Evolutionary conservation across 805 yeast genomes (phyloP).

Genomic region (Kuraishia piskuri): DNA sequence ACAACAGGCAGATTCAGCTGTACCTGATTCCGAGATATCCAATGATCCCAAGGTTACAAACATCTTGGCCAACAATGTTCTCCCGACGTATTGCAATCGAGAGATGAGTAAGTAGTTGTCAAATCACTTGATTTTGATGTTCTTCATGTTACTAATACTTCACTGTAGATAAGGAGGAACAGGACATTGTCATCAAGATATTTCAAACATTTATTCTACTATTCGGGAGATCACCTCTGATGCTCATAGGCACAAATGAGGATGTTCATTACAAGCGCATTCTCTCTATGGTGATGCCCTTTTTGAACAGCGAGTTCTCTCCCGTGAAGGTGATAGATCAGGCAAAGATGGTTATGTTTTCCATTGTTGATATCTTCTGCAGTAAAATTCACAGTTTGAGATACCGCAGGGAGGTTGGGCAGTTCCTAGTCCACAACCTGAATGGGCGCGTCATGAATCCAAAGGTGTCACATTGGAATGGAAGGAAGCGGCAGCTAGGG

Average conservation of each 20-base stretch:
- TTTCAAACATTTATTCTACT: constrained; percentile 14
- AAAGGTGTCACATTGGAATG: background rate
- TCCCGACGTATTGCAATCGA: constrained; percentile 16
- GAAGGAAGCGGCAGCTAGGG: background rate
- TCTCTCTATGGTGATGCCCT: constrained; percentile 13
- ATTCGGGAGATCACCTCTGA: background rate
- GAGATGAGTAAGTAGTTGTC: background rate
- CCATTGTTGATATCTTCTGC: constrained; percentile 13
- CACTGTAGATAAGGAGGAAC: constrained; percentile 7
- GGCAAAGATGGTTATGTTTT: constrained; percentile 14
- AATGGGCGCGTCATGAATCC: background rate
- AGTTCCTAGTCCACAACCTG: background rate
- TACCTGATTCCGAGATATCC: background rate
- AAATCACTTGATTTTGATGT: background rate
- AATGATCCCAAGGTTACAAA: constrained; percentile 4
- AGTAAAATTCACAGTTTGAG: constrained; percentile 15
- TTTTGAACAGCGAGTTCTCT: constrained; percentile 18
- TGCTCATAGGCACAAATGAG: constrained; percentile 6
- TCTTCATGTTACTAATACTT: background rate
- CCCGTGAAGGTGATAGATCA: constrained; percentile 12
- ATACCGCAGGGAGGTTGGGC: constrained; percentile 11
- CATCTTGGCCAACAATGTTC: constrained; percentile 18
- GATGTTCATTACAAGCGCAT: constrained; percentile 12
- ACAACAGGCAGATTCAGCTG: background rate
- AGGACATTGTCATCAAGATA: constrained; percentile 16